Evolutionary conservation across 179 eudicot genomes (phyloP).

Genomic region (Camellia oleifera): DNA sequence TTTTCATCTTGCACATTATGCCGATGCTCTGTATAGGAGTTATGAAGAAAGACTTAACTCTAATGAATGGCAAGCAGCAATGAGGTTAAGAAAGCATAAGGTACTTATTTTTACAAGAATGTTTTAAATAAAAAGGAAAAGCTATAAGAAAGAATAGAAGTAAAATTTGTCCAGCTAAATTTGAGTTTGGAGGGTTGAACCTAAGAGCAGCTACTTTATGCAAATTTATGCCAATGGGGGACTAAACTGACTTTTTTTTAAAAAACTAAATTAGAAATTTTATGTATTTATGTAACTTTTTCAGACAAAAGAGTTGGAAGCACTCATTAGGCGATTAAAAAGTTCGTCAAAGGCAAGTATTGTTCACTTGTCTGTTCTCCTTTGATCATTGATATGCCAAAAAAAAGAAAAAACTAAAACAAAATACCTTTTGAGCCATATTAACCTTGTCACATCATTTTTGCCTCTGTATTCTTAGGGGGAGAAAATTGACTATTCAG

Average conservation of each 20-base stretch:
- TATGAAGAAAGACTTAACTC: constrained; percentile 92
- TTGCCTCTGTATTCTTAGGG: constrained; percentile 41
- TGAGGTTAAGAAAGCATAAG: constrained; percentile 93
- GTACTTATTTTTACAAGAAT: constrained; percentile 34
- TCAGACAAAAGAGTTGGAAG: constrained; percentile 92
- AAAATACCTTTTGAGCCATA: constrained; percentile 6
- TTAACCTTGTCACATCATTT: constrained; percentile 4
- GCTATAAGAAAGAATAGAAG: neutral
- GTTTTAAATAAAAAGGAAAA: neutral
- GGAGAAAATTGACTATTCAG: constrained; percentile 82
- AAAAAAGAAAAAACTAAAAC: neutral
- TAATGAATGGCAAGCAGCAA: constrained; percentile 94
- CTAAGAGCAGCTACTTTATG: no score
- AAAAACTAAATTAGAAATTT: constrained; percentile 3
- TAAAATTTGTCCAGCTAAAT: no score
- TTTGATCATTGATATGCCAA: neutral
- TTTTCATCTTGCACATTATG: constrained; percentile 98
- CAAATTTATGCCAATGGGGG: no score
- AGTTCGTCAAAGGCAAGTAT: constrained; percentile 79
- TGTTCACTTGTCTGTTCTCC: constrained; percentile 6
- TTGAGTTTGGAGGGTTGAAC: no score
- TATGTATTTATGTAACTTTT: neutral
- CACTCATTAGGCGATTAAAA: constrained; percentile 70
- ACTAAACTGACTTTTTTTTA: no score
- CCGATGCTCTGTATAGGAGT: constrained; percentile 83